Conservation (phyloP, 345 rosid species). For the Raphanus sativus region DNA sequence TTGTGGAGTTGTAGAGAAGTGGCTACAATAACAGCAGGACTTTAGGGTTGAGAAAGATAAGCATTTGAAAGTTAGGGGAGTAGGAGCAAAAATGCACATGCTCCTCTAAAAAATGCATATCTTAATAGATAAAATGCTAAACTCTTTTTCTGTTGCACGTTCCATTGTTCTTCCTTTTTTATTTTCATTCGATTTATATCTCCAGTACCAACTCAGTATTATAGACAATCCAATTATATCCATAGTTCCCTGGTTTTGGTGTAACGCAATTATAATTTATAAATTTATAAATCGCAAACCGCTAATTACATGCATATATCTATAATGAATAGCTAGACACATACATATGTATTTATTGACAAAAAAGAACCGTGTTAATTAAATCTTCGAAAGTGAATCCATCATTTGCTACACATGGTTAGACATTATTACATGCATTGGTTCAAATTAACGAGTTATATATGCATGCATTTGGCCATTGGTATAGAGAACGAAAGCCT, state of each 20-base stretch:
- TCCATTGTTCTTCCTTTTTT: conserved; percentile 20
- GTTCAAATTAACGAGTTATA: conserved; percentile 11
- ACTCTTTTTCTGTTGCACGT: conserved; percentile 28
- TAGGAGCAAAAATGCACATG: conserved; percentile 37
- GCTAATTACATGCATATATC: not conserved
- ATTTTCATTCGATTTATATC: not conserved
- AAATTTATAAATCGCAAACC: not conserved
- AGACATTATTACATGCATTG: conserved; percentile 18
- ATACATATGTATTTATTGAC: conserved; percentile 2
- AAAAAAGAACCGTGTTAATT: not conserved
- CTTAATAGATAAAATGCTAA: conserved; percentile 15
- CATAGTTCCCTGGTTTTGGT: not conserved
- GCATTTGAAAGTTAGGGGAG: conserved; percentile 12
- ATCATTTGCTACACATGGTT: conserved; percentile 23
- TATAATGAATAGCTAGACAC: not conserved
- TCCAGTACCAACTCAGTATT: conserved; percentile 3
- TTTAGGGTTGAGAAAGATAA: not conserved
- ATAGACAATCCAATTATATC: not conserved
- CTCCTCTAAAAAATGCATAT: conserved; percentile 19
- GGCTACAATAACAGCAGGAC: not conserved
- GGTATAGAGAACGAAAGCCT: conserved; percentile 21
- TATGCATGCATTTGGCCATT: conserved; percentile 25
- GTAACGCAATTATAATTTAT: not conserved
- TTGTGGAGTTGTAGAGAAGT: not conserved
- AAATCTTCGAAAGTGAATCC: not conserved